Evolutionary conservation across 1,284 basidiomycete genomes (phyloP).

Genomic region (Sporisorium scitamineum): DNA sequence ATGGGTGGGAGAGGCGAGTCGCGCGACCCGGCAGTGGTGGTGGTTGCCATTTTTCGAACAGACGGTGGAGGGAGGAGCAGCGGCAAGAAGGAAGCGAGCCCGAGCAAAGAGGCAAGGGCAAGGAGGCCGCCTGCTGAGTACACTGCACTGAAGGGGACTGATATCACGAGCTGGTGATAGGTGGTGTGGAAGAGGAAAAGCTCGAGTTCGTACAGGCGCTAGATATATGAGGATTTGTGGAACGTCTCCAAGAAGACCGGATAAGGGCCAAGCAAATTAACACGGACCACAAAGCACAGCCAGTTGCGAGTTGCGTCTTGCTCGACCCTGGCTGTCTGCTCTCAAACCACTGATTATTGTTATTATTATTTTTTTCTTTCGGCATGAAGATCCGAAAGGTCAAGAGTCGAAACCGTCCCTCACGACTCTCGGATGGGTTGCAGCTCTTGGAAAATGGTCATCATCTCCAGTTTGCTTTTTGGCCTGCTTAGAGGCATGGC

Average conservation of each 20-base stretch:
- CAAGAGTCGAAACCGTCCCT: too few species aligned
- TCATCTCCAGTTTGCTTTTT: too few species aligned
- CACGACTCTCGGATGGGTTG: too few species aligned
- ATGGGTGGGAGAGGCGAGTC: conserved; percentile 40
- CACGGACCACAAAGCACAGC: neutral
- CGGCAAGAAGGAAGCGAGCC: neutral
- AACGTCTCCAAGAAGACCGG: too few species aligned
- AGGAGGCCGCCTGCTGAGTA: neutral
- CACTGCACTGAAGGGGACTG: too few species aligned
- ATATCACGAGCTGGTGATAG: neutral
- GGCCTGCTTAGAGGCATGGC: too few species aligned
- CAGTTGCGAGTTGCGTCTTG: too few species aligned
- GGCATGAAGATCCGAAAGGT: neutral
- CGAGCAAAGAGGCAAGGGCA: neutral
- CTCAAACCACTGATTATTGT: too few species aligned
- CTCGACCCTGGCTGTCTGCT: too few species aligned
- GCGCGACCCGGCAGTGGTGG: conserved; percentile 41
- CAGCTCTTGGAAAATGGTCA: neutral
- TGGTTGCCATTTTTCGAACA: conserved; percentile 22
- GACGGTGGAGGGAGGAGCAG: neutral
- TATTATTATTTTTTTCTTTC: too few species aligned
- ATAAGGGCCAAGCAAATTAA: neutral
- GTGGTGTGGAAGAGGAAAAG: neutral
- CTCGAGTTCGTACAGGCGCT: too few species aligned
- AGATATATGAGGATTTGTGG: too few species aligned